Percentiles rank a stretch among this genome's conserved stretches.
Evolutionary conservation across 495 filamentous ascomycete species (phyloP).

Genomic region (Cladorrhinum samala): DNA sequence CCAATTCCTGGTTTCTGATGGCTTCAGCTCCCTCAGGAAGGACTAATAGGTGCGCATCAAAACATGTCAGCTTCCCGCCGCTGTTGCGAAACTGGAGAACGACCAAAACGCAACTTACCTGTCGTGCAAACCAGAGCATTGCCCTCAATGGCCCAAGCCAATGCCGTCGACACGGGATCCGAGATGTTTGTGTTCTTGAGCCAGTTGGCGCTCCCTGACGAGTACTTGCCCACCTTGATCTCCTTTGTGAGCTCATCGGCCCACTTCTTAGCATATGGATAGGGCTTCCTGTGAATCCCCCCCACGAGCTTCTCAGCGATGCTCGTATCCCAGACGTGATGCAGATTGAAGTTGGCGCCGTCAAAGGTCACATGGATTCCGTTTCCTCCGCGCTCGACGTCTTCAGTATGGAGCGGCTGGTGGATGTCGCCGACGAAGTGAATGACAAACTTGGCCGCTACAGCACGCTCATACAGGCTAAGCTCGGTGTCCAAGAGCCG

Average conservation of each 20-base stretch:
- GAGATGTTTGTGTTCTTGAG: constrained; percentile 42
- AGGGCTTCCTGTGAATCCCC: constrained; percentile 32
- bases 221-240: constrained; percentile 49
- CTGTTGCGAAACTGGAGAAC: neutral
- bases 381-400: constrained; percentile 55
- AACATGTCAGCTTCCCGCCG: neutral
- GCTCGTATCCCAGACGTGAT: constrained; percentile 57
- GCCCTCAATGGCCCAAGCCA: constrained; percentile 56
- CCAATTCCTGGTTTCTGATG: constrained; percentile 53
- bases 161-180: constrained; percentile 42
- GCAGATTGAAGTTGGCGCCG: constrained; percentile 43
- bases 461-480: constrained; percentile 30
- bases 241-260: constrained; percentile 42
- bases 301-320: constrained; percentile 56
- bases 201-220: constrained; percentile 37
- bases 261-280: constrained; percentile 46
- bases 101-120: constrained; percentile 25
- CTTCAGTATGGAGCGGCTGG: constrained; percentile 59
- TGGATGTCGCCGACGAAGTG: constrained; percentile 63
- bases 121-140: constrained; percentile 55
- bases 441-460: constrained; percentile 57
- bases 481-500: constrained; percentile 40
- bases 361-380: constrained; percentile 53
- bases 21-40: constrained; percentile 48
- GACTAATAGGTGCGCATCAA: constrained; percentile 31